Evolutionary conservation across 495 filamentous ascomycete species (phyloP), one percentile per base, ranked within the genome.

Genomic region (Beverwykella pulmonaria): DNA sequence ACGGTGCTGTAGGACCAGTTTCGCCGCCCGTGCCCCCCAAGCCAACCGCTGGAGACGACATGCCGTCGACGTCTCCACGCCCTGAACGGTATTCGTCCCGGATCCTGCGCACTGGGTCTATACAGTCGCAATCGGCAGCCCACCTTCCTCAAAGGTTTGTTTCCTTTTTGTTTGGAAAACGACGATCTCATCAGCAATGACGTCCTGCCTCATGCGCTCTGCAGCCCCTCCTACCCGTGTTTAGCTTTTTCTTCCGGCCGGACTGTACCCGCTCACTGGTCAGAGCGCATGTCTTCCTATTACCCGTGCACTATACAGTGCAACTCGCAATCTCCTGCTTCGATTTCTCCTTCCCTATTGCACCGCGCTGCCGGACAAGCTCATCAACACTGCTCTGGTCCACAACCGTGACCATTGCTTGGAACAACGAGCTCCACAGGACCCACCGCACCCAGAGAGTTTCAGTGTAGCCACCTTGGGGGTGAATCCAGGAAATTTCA

Each of bases 61-160:
- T 32, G 6, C 58, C n/a, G 27, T 22, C 19, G 46, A n/a, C 39
- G 7, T 30, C 25, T 49, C 44, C 29, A 54, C 34, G 19, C 32
- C 14, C 60, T 55, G 60, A 49, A 20, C 8, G 60, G 49, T 19
- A 63, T 54, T 63, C 14, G 29, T 41, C 50, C 60, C 49, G 48
- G 17, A 5, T 47, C 49, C 48, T 49, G 32, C 20, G 19, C 20
- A 9, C 20, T 32, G 59, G 49, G 60, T 9, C 17, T n/a, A 15
- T 1, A 2, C 17, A 55, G 60, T 63, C 60, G 61, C 53, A 56
- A 64, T 64, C 61, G 61, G 23, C 61, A 50, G 26, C 25, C 30
- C 39, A 27, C 53, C 44, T 63, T 56, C 49, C 61, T 17, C 19
- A 20, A 56, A 1, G n/a, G n/a, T 12, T 14, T 44, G 39, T 44